Evolutionary conservation across 768 basidiomycete genomes (phyloP).

Genomic region (Boletus edulis): DNA sequence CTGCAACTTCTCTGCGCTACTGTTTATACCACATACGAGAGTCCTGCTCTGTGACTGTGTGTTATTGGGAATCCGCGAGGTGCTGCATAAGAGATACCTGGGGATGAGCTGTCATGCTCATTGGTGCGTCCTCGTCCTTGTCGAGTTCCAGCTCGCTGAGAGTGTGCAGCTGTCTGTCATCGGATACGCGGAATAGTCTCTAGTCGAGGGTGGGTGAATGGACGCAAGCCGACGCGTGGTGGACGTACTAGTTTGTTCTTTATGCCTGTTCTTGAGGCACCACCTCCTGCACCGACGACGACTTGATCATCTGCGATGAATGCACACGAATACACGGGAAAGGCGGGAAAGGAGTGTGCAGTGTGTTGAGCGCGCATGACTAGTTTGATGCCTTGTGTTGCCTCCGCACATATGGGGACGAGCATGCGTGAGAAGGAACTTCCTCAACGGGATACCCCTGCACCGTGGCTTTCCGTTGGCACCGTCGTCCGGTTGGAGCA

Average conservation of each 20-base stretch:
- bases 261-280: conserved; percentile 81
- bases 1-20: conserved; percentile 56
- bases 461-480: no score
- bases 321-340: conserved; percentile 86
- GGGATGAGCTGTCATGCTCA: conserved; percentile 80
- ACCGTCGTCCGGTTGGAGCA: neutral
- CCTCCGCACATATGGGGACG: neutral
- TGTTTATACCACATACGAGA: conserved; percentile 88
- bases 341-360: conserved; percentile 69
- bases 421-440: conserved; percentile 21
- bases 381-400: no score
- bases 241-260: conserved; percentile 82
- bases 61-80: neutral
- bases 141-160: conserved; percentile 73
- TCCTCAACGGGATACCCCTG: neutral
- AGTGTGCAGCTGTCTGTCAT: conserved; percentile 51
- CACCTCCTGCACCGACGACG: conserved; percentile 88
- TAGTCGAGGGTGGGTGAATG: conserved; percentile 29
- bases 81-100: conserved; percentile 41
- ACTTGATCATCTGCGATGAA: conserved; percentile 73
- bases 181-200: conserved; percentile 66
- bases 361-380: conserved; percentile 80
- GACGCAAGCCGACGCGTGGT: neutral
- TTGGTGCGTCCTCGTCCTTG: conserved; percentile 89
- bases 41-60: conserved; percentile 38